A percentile compares a stretch with the other conserved stretches of the same genome.
Conservation (phyloP, 1,284 basidiomycete genomes). For the Ustilago xerochloae region DNA sequence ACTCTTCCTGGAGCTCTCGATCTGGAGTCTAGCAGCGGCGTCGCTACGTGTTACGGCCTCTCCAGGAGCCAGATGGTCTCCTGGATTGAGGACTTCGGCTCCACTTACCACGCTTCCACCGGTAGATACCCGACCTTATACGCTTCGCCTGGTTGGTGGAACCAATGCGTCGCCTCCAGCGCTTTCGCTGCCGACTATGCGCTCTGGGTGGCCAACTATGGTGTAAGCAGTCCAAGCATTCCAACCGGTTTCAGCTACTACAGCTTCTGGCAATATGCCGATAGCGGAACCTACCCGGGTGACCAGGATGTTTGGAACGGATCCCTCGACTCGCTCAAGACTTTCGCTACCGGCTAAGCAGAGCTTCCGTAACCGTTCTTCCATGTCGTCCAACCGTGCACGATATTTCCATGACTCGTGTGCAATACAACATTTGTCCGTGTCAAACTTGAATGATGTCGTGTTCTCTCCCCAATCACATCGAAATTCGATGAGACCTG, state of each 20-base stretch:
- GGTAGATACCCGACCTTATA: constrained; percentile 73
- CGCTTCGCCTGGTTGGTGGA: constrained; percentile 78
- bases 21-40: constrained; percentile 25
- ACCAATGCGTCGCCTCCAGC: constrained; percentile 74
- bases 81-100: constrained; percentile 72
- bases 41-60: constrained; percentile 73
- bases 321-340: constrained; percentile 53
- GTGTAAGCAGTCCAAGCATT: constrained; percentile 56
- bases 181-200: constrained; percentile 71
- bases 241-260: constrained; percentile 65
- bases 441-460: too few relatives aligned
- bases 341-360: constrained; percentile 37
- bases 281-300: constrained; percentile 72
- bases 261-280: constrained; percentile 77
- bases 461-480: too few relatives aligned
- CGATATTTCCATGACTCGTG: too few relatives aligned
- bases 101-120: constrained; percentile 74
- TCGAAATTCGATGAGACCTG: too few relatives aligned
- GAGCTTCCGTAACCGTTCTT: too few relatives aligned
- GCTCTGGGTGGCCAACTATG: constrained; percentile 74
- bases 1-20: constrained; percentile 62
- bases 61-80: constrained; percentile 73
- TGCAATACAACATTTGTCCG: too few relatives aligned
- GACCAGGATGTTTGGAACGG: constrained; percentile 72
- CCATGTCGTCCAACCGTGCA: too few relatives aligned